Evolutionary conservation across 2,329 filamentous ascomycete genomes (phyloP).

Genomic region (Penicillium nordicum): DNA sequence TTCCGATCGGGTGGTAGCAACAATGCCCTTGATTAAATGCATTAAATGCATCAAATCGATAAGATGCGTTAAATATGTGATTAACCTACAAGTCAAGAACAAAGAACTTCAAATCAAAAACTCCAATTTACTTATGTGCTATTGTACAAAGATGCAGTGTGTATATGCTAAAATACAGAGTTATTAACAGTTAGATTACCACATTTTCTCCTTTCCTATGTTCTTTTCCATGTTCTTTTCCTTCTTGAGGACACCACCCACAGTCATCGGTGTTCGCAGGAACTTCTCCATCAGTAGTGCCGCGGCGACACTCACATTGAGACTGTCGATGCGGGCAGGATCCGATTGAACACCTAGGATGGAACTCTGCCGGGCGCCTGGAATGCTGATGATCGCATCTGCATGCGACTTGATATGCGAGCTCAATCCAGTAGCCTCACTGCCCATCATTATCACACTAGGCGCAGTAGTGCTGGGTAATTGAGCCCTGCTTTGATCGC

Average conservation of each 20-base stretch:
- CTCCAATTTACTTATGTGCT: neutral
- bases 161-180: constrained; percentile 7
- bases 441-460: constrained; percentile 76
- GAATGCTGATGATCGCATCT: constrained; percentile 63
- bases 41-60: neutral
- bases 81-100: neutral
- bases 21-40: no score
- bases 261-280: constrained; percentile 32
- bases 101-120: neutral
- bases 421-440: constrained; percentile 73
- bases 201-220: constrained; percentile 10
- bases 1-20: no score
- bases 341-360: constrained; percentile 32
- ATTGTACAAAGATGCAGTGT: constrained; percentile 15
- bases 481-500: constrained; percentile 37
- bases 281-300: constrained; percentile 60
- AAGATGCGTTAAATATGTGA: neutral
- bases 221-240: constrained; percentile 4
- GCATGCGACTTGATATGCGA: constrained; percentile 62
- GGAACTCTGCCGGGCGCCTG: constrained; percentile 49
- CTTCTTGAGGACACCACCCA: constrained; percentile 23
- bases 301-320: constrained; percentile 90
- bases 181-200: constrained; percentile 14
- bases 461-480: constrained; percentile 56
- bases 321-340: constrained; percentile 67